A percentile compares a stretch with the other conserved stretches of the same genome.
Evolutionary conservation across 345 rosid genomes (phyloP).

Genomic region (Cardamine resedifolia): DNA sequence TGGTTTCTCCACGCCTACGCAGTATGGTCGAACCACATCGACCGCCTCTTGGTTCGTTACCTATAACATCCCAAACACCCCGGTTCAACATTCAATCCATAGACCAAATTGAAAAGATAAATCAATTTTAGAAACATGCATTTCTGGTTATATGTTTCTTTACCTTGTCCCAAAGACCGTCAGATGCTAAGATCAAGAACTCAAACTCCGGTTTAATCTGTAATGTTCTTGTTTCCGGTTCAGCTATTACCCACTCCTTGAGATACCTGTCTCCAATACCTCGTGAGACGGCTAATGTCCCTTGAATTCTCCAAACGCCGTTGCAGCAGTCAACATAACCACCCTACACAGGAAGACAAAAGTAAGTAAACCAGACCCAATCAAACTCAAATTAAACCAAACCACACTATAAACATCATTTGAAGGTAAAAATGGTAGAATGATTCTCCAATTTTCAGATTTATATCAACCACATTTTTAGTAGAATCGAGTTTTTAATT

Average conservation of each 20-base stretch:
- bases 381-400: slow-evolving; percentile 13
- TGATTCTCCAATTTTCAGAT: neutral
- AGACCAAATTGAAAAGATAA: neutral
- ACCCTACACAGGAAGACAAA: slow-evolving; percentile 25
- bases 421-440: slow-evolving; percentile 5
- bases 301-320: slow-evolving; percentile 91
- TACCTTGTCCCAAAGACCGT: slow-evolving; percentile 98
- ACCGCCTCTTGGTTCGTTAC: slow-evolving; percentile 92
- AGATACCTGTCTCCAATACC: slow-evolving; percentile 76
- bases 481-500: neutral
- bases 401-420: slow-evolving; percentile 8
- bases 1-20: slow-evolving; percentile 42
- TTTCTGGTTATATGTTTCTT: slow-evolving; percentile 6
- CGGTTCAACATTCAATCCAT: slow-evolving; percentile 7
- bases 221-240: slow-evolving; percentile 69
- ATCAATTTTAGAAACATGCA: neutral
- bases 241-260: slow-evolving; percentile 85
- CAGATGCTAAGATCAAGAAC: slow-evolving; percentile 91
- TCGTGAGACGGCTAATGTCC: slow-evolving; percentile 81
- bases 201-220: slow-evolving; percentile 55
- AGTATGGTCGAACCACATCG: slow-evolving; percentile 60
- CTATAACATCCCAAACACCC: slow-evolving; percentile 35
- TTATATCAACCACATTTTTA: neutral
- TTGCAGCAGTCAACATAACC: slow-evolving; percentile 77
- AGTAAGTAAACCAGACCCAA: slow-evolving; percentile 15